These are phyloP conservation scores for Diaporthe sp. DNA, from an alignment of 2,329 filamentous ascomycete genomes.

Conservation along the genomic window DNA sequence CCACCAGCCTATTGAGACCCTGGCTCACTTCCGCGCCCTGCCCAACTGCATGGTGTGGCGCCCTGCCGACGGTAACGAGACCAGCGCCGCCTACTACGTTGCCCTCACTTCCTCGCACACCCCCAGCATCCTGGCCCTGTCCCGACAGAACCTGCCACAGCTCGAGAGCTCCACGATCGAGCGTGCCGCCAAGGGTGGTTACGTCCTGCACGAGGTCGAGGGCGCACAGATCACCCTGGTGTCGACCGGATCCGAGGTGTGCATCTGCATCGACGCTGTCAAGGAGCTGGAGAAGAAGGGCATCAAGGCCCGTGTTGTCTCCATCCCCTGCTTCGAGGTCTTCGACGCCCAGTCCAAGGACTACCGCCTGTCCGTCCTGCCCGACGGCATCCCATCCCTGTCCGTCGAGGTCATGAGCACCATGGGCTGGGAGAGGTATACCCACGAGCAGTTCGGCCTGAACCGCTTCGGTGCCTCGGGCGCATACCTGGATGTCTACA, in stretches of 20 bases:
- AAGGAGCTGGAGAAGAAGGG: constrained; percentile 92
- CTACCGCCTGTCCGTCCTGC: constrained; percentile 92
- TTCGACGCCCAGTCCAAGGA: constrained; percentile 96
- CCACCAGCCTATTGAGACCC: constrained; percentile 98
- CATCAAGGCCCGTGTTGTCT: constrained; percentile 91
- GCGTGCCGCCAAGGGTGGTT: constrained; percentile 93
- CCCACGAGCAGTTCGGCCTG: constrained; percentile 98
- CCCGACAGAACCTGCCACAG: constrained; percentile 98
- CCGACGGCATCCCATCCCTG: constrained; percentile 92
- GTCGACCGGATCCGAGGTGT: constrained; percentile 96
- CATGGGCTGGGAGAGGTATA: constrained; percentile 98
- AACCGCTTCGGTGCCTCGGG: constrained; percentile 99
- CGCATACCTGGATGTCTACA: constrained; percentile 98
- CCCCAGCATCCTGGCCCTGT: constrained; percentile 93
- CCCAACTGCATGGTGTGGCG: constrained; percentile 99
- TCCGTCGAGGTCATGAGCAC: constrained; percentile 98
- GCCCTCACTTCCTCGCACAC: constrained; percentile 91
- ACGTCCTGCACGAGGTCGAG: constrained; percentile 88
- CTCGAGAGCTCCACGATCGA: constrained; percentile 94
- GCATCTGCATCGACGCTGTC: constrained; percentile 91
- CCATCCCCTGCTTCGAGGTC: constrained; percentile 96
- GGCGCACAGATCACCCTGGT: constrained; percentile 90
- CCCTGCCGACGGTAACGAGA: constrained; percentile 98
- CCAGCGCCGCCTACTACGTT: constrained; percentile 96
- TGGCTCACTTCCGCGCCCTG: constrained; percentile 97